These are phyloP conservation scores for Elaeis guineensis DNA, from an alignment of 176 grass and related monocot genomes.

Conservation along the genomic window DNA sequence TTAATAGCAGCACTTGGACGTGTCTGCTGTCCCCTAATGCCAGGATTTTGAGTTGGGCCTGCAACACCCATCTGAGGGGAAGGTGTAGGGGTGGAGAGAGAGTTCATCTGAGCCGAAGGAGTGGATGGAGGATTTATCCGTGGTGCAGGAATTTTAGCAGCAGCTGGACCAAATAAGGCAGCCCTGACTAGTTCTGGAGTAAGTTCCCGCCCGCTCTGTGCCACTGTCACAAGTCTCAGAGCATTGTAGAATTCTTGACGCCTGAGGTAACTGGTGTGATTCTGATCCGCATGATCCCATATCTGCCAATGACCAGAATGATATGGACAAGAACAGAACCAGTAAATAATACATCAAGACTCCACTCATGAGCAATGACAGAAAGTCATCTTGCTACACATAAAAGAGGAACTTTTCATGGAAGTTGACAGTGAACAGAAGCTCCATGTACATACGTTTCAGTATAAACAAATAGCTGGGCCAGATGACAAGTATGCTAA, in stretches of 20 bases:
- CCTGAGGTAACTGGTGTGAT: slow-evolving; percentile 65
- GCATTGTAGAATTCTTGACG: slow-evolving; percentile 87
- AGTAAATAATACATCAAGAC: slow-evolving; percentile 2
- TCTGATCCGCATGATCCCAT: slow-evolving; percentile 88
- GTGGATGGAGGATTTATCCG: slow-evolving; percentile 32
- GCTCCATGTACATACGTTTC: too few species aligned
- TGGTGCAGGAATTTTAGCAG: slow-evolving; percentile 82
- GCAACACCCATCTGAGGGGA: slow-evolving; percentile 8
- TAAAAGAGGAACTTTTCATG: too few species aligned
- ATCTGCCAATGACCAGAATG: slow-evolving; percentile 38
- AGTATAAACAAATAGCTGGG: too few species aligned
- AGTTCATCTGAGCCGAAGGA: slow-evolving; percentile 12
- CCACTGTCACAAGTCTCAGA: slow-evolving; percentile 79
- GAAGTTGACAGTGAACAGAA: too few species aligned
- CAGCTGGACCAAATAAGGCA: slow-evolving; percentile 65
- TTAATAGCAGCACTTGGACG: slow-evolving; percentile 18
- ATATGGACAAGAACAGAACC: background rate
- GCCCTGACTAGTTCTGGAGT: slow-evolving; percentile 79
- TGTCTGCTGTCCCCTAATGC: slow-evolving; percentile 26
- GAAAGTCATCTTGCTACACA: background rate
- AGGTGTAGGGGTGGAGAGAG: slow-evolving; percentile 27
- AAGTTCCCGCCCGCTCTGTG: slow-evolving; percentile 67
- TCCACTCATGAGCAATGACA: background rate
- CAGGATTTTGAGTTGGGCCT: slow-evolving; percentile 33
- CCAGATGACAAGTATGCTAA: too few species aligned